A percentile compares a stretch with the other conserved stretches of the same genome.
Conservation (phyloP, 2,329 filamentous ascomycete genomes). For the Sporothrix luriei region DNA sequence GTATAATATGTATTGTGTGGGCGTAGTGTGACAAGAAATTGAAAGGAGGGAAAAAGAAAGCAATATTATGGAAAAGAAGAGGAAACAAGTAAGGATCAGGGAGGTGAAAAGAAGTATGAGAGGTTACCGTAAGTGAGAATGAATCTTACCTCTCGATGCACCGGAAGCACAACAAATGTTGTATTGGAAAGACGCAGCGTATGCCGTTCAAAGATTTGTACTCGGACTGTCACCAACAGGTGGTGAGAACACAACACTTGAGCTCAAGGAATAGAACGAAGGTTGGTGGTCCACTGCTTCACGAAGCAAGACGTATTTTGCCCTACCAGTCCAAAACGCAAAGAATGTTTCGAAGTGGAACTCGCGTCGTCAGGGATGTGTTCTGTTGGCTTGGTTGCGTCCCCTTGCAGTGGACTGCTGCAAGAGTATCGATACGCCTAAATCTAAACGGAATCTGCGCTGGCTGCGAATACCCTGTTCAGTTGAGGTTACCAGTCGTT, state of each 20-base stretch:
- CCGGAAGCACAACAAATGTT: not conserved
- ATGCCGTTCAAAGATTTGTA: not conserved
- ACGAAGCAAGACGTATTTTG: not conserved
- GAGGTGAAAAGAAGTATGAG: not conserved
- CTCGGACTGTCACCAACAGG: not conserved
- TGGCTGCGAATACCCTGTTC: conserved; percentile 8
- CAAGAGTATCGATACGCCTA: not conserved
- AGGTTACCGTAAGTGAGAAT: not conserved
- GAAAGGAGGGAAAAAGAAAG: not conserved
- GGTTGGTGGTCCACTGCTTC: not conserved
- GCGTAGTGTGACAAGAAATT: conserved; percentile 3
- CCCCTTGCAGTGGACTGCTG: not conserved
- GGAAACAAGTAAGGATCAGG: too few species aligned
- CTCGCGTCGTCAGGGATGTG: conserved; percentile 23
- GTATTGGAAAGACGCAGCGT: not conserved
- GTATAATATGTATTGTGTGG: not conserved
- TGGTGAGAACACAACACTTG: not conserved
- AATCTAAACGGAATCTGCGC: not conserved
- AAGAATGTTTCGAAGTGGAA: not conserved
- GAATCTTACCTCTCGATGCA: conserved; percentile 17
- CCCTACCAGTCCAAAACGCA: not conserved
- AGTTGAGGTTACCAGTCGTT: not conserved
- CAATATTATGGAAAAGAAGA: too few species aligned
- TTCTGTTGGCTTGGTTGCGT: conserved; percentile 21
- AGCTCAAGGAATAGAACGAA: not conserved